Base-by-base conservation (phyloP, 768 basidiomycete species). In the Suillus paluster region DNA sequence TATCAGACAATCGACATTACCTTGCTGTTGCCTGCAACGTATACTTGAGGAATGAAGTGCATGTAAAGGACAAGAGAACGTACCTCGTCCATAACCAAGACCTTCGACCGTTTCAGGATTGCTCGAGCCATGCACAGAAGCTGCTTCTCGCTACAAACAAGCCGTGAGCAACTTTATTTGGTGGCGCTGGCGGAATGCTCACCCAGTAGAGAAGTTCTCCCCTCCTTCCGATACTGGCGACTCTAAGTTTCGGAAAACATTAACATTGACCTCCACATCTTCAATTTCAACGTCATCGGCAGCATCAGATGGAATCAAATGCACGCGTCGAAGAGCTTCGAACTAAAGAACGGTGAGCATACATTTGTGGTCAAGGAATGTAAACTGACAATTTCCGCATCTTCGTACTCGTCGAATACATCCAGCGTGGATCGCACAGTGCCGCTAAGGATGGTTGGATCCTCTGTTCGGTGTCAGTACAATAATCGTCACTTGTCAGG, bases 201-300 rank as follows among this genome's bases (percentile, higher is more conserved):
- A 90, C 89, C 91, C 91, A 8, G 91, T 90, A 0, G 91, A 93
- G 72, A 95, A 95, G 77, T 95, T 96, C 21, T 96, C 94, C 19
- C 92, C 92, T 1, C 90, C 91, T 77, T 95, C 93, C 1, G 89
- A 88, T 3, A 93, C 90, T 9, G 81, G 66, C 0, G 87, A 89
- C 63, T 94, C 90, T 7, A 93, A 77, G 67, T 88, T 85, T 21
- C 88, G 84, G 83, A 92, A 92, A 4, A 91, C 84, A 62, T 94
- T 94, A 34, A 71, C 79, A 63, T 94, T 94, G 60, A 91, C 76
- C 17, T 74, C 78, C 9, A 81, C 79, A 14, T 19, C 73, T 7
- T 71, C 65, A 2, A 66, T 60, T 9, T 73, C 72, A 14, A 84
- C 83, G 34, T 76, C 83, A 1, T 78, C 71, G 4, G 77, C 73